Percentiles rank a stretch among this genome's conserved stretches.
These are phyloP conservation scores for Boletus subparvulus DNA, from an alignment of 768 basidiomycete genomes.

Conservation along the genomic window DNA sequence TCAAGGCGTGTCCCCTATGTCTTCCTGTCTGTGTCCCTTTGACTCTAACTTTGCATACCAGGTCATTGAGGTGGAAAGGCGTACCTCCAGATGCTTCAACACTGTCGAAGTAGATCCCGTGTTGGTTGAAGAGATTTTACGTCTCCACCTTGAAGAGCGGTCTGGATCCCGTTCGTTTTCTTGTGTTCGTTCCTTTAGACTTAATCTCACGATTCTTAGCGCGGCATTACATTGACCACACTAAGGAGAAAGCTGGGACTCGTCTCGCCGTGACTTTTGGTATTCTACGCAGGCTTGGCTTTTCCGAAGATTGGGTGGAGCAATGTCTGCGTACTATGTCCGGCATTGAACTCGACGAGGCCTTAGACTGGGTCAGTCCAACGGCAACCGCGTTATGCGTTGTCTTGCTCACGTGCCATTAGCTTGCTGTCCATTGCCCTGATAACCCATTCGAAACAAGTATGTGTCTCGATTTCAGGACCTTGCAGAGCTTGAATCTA, in stretches of 20 bases:
- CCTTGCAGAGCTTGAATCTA: not conserved
- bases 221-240: conserved; percentile 41
- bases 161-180: conserved; percentile 29
- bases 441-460: conserved; percentile 54
- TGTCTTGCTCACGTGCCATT: conserved; percentile 5
- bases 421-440: conserved; percentile 68
- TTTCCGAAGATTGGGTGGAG: conserved; percentile 63
- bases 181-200: not conserved
- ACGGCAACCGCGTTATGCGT: not conserved
- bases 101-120: conserved; percentile 59
- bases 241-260: conserved; percentile 69
- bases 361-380: conserved; percentile 80
- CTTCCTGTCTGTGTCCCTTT: not conserved
- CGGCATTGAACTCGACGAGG: conserved; percentile 81
- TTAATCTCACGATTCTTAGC: conserved; percentile 5
- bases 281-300: conserved; percentile 74
- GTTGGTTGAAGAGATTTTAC: conserved; percentile 59
- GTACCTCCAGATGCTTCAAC: conserved; percentile 63
- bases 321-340: conserved; percentile 67
- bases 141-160: conserved; percentile 41
- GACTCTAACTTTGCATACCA: conserved; percentile 2
- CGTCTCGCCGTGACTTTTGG: conserved; percentile 81
- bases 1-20: conserved; percentile 54
- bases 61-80: conserved; percentile 82
- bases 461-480: conserved; percentile 11